Percentiles rank a stretch among this genome's conserved stretches.
phyloP scores from a whole-genome alignment of 192 early-diverging fungal species.

The Mortierella antarctica region DNA sequence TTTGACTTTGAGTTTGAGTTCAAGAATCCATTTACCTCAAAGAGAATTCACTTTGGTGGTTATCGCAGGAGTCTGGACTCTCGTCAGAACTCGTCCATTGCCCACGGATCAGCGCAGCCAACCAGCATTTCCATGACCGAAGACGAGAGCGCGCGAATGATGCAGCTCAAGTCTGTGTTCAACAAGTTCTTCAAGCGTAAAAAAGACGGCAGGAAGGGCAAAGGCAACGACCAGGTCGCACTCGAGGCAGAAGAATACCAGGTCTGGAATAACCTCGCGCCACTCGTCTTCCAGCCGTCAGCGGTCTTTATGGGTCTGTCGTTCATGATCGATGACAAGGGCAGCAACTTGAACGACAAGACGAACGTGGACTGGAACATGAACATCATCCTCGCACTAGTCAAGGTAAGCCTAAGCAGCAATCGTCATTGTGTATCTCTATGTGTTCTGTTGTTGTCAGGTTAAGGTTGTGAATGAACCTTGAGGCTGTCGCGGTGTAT shows the following conservation, averaged over 20 bases:
- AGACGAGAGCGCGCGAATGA: slow-evolving; percentile 33
- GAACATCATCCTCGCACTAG: slow-evolving; percentile 51
- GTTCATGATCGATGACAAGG: slow-evolving; percentile 53
- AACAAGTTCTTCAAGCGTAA: slow-evolving; percentile 48
- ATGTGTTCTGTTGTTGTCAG: no score
- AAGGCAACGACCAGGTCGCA: slow-evolving; percentile 23
- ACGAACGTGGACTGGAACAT: slow-evolving; percentile 46
- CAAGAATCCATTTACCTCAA: slow-evolving; percentile 13
- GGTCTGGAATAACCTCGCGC: slow-evolving; percentile 37
- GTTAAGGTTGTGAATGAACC: no score
- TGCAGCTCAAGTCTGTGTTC: slow-evolving; percentile 37
- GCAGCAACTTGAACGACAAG: slow-evolving; percentile 20
- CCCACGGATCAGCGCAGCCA: neutral
- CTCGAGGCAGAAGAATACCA: slow-evolving; percentile 40
- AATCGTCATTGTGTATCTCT: no score
- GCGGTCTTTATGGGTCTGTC: slow-evolving; percentile 50
- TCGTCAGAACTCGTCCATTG: neutral
- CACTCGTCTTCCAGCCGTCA: slow-evolving; percentile 39
- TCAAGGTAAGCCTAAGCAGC: slow-evolving; percentile 25
- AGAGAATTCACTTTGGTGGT: slow-evolving; percentile 13
- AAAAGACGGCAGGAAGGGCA: slow-evolving; percentile 38
- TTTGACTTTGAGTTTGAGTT: slow-evolving; percentile 40
- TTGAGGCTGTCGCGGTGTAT: no score
- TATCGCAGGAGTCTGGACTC: slow-evolving; percentile 40
- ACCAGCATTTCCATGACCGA: neutral